These are phyloP conservation scores for Emericellopsis terricola DNA, from an alignment of 495 filamentous ascomycete genomes.

Conservation along the genomic window DNA sequence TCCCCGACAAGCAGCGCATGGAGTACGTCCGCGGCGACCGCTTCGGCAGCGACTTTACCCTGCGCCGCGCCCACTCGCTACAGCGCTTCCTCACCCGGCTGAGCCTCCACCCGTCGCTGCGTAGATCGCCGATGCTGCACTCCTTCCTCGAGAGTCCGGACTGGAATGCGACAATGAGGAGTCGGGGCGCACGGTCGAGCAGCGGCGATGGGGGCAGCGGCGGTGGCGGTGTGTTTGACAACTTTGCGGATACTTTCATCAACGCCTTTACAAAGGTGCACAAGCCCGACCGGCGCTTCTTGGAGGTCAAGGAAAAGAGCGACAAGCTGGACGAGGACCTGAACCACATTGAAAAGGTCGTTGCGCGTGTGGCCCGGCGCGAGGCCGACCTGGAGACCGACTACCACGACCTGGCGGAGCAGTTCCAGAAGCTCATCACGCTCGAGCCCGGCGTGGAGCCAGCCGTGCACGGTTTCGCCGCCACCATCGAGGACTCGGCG, in stretches of 20 bases:
- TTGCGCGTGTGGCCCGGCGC: conserved; percentile 71
- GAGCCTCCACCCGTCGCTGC: conserved; percentile 73
- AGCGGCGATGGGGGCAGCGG: conserved; percentile 20
- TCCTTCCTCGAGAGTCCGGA: conserved; percentile 83
- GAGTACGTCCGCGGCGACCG: conserved; percentile 92
- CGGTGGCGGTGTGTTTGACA: conserved; percentile 64
- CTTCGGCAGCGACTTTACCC: conserved; percentile 88
- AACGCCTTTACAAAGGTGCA: conserved; percentile 94
- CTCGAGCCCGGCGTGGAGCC: conserved; percentile 79
- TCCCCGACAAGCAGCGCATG: conserved; percentile 98
- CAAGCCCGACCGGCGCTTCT: conserved; percentile 86
- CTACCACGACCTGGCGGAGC: conserved; percentile 71
- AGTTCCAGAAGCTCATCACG: conserved; percentile 80
- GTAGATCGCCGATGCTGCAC: conserved; percentile 62
- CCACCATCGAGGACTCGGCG: conserved; percentile 67
- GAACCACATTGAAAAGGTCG: conserved; percentile 79
- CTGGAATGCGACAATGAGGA: conserved; percentile 91
- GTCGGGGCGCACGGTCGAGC: conserved; percentile 44
- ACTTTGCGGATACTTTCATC: conserved; percentile 87
- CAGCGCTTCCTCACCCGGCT: conserved; percentile 82
- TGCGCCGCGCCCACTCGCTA: conserved; percentile 71
- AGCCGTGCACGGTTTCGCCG: conserved; percentile 66
- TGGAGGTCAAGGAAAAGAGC: conserved; percentile 81
- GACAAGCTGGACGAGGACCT: conserved; percentile 94
- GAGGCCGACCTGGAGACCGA: conserved; percentile 81